Percentiles rank a stretch among this genome's conserved stretches.
phyloP scores from a whole-genome alignment of 352 stramenopile species.

The Globisporangium echinulatum region DNA sequence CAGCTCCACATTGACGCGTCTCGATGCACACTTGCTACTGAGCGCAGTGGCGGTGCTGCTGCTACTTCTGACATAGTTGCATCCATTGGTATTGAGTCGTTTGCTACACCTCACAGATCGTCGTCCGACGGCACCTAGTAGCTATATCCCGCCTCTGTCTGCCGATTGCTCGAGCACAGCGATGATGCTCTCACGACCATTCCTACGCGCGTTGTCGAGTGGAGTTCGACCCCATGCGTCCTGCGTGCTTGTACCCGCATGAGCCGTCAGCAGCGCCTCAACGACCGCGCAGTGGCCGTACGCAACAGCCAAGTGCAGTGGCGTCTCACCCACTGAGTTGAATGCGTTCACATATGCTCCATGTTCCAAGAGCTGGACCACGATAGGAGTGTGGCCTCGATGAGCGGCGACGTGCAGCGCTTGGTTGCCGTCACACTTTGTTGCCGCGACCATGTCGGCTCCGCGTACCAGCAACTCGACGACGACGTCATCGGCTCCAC shows the following conservation, averaged over 20 bases:
- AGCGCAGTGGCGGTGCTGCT: no score
- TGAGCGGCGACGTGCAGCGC: background rate
- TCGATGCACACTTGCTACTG: no score
- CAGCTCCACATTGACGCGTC: no score
- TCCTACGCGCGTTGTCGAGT: background rate
- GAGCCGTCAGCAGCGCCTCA: background rate
- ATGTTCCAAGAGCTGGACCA: background rate
- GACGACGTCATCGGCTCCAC: background rate
- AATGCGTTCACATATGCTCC: background rate
- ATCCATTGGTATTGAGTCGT: no score
- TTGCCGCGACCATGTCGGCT: background rate
- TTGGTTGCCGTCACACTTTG: background rate
- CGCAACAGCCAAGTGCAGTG: background rate
- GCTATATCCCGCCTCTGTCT: no score
- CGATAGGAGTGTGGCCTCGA: background rate
- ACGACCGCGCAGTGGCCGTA: background rate
- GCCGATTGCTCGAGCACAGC: no score
- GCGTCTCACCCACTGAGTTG: background rate
- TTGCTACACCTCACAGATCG: no score
- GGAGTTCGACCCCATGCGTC: background rate
- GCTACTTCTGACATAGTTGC: no score
- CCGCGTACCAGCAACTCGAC: background rate
- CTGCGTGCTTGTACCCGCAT: background rate
- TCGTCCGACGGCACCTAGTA: no score
- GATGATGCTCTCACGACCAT: no score